Base-by-base conservation (phyloP, 306 rosid species). In the Mimosa bimucronata region DNA sequence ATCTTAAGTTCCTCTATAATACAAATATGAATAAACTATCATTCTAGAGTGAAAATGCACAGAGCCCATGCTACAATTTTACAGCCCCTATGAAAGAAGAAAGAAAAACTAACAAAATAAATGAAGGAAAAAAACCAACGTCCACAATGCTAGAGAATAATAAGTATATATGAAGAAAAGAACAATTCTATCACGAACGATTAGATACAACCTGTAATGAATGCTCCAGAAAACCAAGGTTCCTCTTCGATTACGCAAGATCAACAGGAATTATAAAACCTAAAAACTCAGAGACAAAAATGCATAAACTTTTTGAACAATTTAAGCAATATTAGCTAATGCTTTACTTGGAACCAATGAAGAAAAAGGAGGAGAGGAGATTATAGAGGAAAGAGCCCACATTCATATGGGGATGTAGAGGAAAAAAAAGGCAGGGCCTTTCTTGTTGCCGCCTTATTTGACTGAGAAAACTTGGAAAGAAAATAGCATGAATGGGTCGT, bases 401-500 rank as follows among this genome's bases (percentile, higher is more conserved):
- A 77, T 81, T 62, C 41, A 52, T 37, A 55, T 2, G 3, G 14
- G 62, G 29, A n/a, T 55, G 62, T 19, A 55, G 62, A 21, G 9
- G 4, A 64, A 6, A 6, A 42, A 6, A 2, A 34, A 34, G 5
- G 52, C 64, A 12, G 31, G 6, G 31, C 16, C 37, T 12, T 40
- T 40, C n/a, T 67, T 23, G 52, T 82, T 42, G 76, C 83, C 86
- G 77, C 82, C 88, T 75, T 69, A 28, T 61, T 79, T 70, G 75
- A 82, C 52, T 40, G 38, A 15, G 58, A 48, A 53, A 44, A 29
- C 66, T 26, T 4, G 38, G 62, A 25, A 58, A 57, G 42, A 30
- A 16, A 14, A 30, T 8, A 16, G 5, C 30, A 23, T 29, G 10
- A 21, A 76, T 61, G 4, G 41, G 38, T 34, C 38, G 38, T 71